Conservation (phyloP, 345 rosid genomes). For the Barbarea vulgaris region DNA sequence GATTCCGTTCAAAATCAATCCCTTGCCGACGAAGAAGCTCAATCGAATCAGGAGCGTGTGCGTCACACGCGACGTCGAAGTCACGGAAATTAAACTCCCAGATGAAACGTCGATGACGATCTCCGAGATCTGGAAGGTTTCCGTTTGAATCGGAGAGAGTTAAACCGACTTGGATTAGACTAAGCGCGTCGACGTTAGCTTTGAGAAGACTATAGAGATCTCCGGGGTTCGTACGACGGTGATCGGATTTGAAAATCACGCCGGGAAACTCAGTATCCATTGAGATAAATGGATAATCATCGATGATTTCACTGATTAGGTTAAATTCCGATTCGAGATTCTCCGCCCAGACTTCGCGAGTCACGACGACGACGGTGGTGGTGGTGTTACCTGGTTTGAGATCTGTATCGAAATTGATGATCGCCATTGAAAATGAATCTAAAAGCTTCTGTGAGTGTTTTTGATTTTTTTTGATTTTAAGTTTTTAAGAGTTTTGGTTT, state of each 20-base stretch:
- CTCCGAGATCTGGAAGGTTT: conserved; percentile 63
- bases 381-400: conserved; percentile 18
- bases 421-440: conserved; percentile 5
- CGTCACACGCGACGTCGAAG: conserved; percentile 64
- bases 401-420: conserved; percentile 8
- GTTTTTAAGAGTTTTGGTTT: not conserved
- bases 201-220: conserved; percentile 68
- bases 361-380: too few relatives aligned
- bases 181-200: conserved; percentile 77
- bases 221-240: conserved; percentile 42
- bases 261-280: conserved; percentile 98
- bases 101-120: conserved; percentile 41
- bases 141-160: conserved; percentile 66
- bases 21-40: conserved; percentile 75
- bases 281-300: conserved; percentile 63
- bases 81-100: conserved; percentile 91
- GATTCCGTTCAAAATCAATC: conserved; percentile 69
- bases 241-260: conserved; percentile 44
- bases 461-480: conserved; percentile 1
- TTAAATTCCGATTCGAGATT: conserved; percentile 72
- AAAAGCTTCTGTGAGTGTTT: not conserved
- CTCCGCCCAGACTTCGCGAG: conserved; percentile 76
- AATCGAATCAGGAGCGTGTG: conserved; percentile 78
- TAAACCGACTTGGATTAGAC: conserved; percentile 81
- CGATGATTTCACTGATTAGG: conserved; percentile 58